Conservation (phyloP, 257 asterid genomes). For the Ocimum tenuiflorum region DNA sequence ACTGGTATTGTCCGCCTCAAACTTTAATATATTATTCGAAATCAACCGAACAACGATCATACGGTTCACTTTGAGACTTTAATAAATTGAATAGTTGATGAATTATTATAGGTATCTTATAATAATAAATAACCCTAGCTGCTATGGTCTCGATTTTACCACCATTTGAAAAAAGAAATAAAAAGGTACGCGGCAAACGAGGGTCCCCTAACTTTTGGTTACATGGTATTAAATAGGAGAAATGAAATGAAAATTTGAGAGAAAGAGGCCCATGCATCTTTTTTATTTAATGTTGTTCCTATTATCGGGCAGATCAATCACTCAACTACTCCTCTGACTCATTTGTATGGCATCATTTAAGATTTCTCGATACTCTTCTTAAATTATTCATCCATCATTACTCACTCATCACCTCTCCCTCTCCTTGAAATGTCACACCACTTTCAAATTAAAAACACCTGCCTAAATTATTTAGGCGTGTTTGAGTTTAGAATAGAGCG, state of each 20-base stretch:
- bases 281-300: conserved; percentile 10
- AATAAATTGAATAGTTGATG: too few relatives aligned
- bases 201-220: conserved; percentile 25
- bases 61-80: too few relatives aligned
- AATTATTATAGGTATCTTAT: too few relatives aligned
- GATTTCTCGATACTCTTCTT: conserved; percentile 19
- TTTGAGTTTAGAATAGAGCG: too few relatives aligned
- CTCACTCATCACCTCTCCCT: conserved; percentile 24
- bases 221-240: neutral
- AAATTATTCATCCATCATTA: conserved; percentile 25
- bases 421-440: too few relatives aligned
- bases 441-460: too few relatives aligned
- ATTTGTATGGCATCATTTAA: conserved; percentile 36
- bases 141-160: conserved; percentile 24
- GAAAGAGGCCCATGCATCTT: neutral
- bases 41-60: too few relatives aligned
- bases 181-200: conserved; percentile 27
- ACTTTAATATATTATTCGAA: too few relatives aligned
- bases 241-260: neutral
- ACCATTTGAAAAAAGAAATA: neutral
- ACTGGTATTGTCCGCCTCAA: too few relatives aligned
- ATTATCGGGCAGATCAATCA: conserved; percentile 34
- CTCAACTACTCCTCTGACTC: conserved; percentile 55
- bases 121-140: neutral
- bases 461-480: too few relatives aligned